These are phyloP conservation scores for Candida frijolesensis DNA, from an alignment of 1,139 yeast genomes.

Conservation along the genomic window DNA sequence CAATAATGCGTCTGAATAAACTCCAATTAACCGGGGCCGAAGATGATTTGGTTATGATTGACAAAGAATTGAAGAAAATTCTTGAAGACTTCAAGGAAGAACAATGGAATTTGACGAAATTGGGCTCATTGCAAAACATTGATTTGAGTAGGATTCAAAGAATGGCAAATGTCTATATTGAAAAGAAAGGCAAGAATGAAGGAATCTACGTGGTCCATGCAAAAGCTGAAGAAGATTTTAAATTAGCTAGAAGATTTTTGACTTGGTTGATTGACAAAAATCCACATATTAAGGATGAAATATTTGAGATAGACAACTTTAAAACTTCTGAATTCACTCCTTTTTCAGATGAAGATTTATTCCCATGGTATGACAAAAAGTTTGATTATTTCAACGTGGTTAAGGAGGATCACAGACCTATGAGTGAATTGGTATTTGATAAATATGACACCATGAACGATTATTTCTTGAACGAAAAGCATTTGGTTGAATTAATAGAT, in stretches of 20 bases:
- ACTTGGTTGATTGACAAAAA: constrained; percentile 43
- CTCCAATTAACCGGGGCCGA: constrained; percentile 9
- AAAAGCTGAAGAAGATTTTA: constrained; percentile 20
- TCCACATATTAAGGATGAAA: constrained; percentile 25
- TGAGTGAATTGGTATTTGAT: constrained; percentile 13
- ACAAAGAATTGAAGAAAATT: constrained; percentile 6
- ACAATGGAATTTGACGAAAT: constrained; percentile 29
- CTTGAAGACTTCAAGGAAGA: constrained; percentile 22
- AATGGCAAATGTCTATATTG: constrained; percentile 40
- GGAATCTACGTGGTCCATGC: constrained; percentile 9
- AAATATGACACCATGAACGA: constrained; percentile 15
- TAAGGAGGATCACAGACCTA: constrained; percentile 7
- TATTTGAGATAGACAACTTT: constrained; percentile 15
- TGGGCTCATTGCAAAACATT: constrained; percentile 30
- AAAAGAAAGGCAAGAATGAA: constrained; percentile 20
- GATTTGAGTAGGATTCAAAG: constrained; percentile 29
- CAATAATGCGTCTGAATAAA: not conserved
- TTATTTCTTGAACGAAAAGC: constrained; percentile 4
- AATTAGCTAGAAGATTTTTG: constrained; percentile 39
- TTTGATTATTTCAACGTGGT: constrained; percentile 20
- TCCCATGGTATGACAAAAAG: constrained; percentile 37
- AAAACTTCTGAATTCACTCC: constrained; percentile 23
- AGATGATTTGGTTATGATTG: constrained; percentile 5
- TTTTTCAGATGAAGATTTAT: constrained; percentile 33
- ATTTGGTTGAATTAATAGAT: constrained; percentile 10